These are phyloP conservation scores for Suillus tomentosus DNA, from an alignment of 768 basidiomycete genomes.

Conservation along the genomic window DNA sequence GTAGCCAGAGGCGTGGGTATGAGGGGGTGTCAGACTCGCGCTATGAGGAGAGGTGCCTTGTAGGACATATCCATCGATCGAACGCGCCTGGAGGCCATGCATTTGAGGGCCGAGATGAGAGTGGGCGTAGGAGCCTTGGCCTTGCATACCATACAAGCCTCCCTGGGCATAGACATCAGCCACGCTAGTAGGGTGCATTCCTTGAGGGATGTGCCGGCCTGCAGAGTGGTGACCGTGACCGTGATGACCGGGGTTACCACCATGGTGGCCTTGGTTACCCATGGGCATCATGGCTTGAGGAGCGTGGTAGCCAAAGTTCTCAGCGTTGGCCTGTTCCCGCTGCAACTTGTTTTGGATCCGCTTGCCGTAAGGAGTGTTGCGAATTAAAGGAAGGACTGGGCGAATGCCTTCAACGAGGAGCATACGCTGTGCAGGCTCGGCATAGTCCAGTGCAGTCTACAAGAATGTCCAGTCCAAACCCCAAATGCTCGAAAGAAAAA, in stretches of 20 bases:
- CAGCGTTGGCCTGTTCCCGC: constrained; percentile 84
- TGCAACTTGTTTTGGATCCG: constrained; percentile 98
- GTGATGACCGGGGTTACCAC: constrained; percentile 44
- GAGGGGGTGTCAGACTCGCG: constrained; percentile 60
- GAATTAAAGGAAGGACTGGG: constrained; percentile 96
- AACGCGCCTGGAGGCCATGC: constrained; percentile 65
- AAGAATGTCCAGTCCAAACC: constrained; percentile 23
- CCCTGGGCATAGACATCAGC: constrained; percentile 69
- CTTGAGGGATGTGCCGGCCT: constrained; percentile 59
- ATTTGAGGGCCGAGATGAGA: constrained; percentile 55
- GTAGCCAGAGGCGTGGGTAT: constrained; percentile 56
- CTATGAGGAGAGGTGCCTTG: constrained; percentile 73
- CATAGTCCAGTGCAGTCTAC: constrained; percentile 96
- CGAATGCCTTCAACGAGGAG: constrained; percentile 96
- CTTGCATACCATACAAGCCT: constrained; percentile 61
- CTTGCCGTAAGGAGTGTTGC: constrained; percentile 99
- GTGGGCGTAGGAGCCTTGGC: constrained; percentile 60
- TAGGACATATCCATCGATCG: constrained; percentile 81
- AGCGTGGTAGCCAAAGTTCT: constrained; percentile 55
- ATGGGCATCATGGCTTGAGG: constrained; percentile 63
- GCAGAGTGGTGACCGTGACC: constrained; percentile 37
- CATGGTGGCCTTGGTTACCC: constrained; percentile 34
- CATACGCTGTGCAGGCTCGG: constrained; percentile 90
- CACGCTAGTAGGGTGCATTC: constrained; percentile 54
- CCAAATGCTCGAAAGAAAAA: constrained; percentile 10